phyloP scores from a whole-genome alignment of 345 rosid species.

The Firmiana major region DNA sequence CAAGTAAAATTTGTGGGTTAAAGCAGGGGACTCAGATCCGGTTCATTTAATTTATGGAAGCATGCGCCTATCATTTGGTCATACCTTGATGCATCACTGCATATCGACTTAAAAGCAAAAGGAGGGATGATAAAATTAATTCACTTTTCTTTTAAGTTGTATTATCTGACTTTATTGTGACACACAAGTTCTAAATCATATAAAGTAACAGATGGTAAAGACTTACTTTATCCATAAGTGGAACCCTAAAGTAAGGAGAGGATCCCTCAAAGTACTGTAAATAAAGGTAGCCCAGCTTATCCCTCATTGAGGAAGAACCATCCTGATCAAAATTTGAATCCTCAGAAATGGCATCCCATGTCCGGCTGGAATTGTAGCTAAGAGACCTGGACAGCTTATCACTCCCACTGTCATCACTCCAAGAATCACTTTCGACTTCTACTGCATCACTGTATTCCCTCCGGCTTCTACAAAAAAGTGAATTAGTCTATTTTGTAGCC shows the following conservation, averaged over 20 bases:
- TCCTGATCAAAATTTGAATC: constrained; percentile 52
- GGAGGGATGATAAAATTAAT: too few species aligned
- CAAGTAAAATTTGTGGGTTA: too few species aligned
- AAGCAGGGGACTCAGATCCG: too few species aligned
- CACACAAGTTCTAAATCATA: too few species aligned
- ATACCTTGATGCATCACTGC: too few species aligned
- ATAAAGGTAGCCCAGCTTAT: constrained; percentile 51
- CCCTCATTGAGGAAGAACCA: constrained; percentile 22
- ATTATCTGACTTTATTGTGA: too few species aligned
- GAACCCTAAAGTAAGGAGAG: constrained; percentile 60
- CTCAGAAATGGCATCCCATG: constrained; percentile 63
- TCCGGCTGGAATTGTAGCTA: constrained; percentile 54
- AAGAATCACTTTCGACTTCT: constrained; percentile 54
- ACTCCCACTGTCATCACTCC: constrained; percentile 62
- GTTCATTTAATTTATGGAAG: too few species aligned
- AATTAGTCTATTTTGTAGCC: too few species aligned
- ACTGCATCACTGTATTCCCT: constrained; percentile 28
- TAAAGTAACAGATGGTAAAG: background rate
- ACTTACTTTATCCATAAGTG: constrained; percentile 55
- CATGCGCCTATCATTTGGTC: too few species aligned
- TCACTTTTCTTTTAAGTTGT: too few species aligned
- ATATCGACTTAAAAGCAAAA: too few species aligned
- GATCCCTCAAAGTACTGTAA: constrained; percentile 56
- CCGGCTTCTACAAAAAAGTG: constrained; percentile 27
- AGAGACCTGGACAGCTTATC: constrained; percentile 57